Evolutionary conservation across 345 rosid species (phyloP).

Genomic region (Viola odorata): DNA sequence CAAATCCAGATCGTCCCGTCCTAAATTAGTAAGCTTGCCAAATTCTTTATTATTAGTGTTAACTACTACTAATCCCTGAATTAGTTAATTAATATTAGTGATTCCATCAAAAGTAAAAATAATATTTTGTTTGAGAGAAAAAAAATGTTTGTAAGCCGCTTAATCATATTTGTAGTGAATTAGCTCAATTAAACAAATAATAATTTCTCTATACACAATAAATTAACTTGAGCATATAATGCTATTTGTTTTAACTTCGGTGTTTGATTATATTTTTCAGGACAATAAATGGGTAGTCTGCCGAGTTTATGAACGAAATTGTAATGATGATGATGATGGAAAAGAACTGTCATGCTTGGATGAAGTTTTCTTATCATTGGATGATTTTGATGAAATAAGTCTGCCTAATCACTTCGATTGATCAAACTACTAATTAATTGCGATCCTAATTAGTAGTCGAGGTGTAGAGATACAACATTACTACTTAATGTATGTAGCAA

Average conservation of each 20-base stretch:
- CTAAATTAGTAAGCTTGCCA: conserved; percentile 27
- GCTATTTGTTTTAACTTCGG: too few relatives aligned
- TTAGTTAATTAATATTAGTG: too few relatives aligned
- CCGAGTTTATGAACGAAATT: conserved; percentile 64
- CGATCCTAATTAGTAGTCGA: not conserved
- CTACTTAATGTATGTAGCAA: not conserved
- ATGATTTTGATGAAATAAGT: conserved; percentile 91
- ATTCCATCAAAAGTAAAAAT: too few relatives aligned
- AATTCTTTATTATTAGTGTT: too few relatives aligned
- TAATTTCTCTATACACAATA: too few relatives aligned
- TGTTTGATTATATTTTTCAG: conserved; percentile 26
- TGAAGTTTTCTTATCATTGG: conserved; percentile 88
- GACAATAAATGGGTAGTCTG: conserved; percentile 90
- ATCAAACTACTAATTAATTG: not conserved
- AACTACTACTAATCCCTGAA: too few relatives aligned
- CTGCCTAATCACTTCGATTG: conserved; percentile 41
- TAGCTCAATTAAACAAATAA: too few relatives aligned
- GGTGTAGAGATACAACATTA: not conserved
- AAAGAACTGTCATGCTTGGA: conserved; percentile 86
- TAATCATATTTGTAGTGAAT: too few relatives aligned
- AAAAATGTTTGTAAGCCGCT: too few relatives aligned
- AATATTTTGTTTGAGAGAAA: too few relatives aligned
- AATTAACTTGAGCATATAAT: too few relatives aligned
- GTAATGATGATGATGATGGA: conserved; percentile 43
- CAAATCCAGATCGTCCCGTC: conserved; percentile 37